A percentile compares a stretch with the other conserved stretches of the same genome.
Evolutionary conservation across 1,139 yeast species (phyloP).

Genomic region (Yamadazyma mexicana): DNA sequence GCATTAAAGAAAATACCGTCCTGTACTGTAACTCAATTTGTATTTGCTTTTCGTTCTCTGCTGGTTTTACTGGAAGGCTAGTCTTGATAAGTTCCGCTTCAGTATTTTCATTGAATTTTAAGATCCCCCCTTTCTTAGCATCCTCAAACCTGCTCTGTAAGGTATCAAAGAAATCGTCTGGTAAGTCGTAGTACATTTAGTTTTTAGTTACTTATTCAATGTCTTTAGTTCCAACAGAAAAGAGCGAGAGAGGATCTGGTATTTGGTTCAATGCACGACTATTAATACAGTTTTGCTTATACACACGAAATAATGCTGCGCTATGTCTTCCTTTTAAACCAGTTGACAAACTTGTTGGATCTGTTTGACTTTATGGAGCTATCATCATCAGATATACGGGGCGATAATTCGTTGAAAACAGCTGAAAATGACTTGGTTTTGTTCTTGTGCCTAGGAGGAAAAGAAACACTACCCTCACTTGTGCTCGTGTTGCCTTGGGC

Average conservation of each 20-base stretch:
- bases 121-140: constrained; percentile 25
- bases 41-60: constrained; percentile 8
- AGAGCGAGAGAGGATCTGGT: neutral
- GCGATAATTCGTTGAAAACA: constrained; percentile 11
- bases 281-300: neutral
- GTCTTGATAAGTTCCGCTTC: constrained; percentile 20
- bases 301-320: no score
- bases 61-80: constrained; percentile 20
- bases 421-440: constrained; percentile 16
- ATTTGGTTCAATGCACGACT: neutral
- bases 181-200: constrained; percentile 25
- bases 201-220: no score
- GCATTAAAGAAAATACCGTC: constrained; percentile 42
- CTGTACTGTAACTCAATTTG: constrained; percentile 31
- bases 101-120: constrained; percentile 36
- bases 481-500: no score
- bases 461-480: neutral
- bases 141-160: constrained; percentile 26
- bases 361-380: constrained; percentile 11
- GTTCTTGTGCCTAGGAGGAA: constrained; percentile 6
- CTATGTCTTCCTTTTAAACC: constrained; percentile 17
- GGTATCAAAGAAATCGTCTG: constrained; percentile 24
- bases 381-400: constrained; percentile 12
- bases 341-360: constrained; percentile 12
- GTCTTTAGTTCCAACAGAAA: no score